phyloP scores from a whole-genome alignment of 208 protist species.

The Giardia muris region DNA sequence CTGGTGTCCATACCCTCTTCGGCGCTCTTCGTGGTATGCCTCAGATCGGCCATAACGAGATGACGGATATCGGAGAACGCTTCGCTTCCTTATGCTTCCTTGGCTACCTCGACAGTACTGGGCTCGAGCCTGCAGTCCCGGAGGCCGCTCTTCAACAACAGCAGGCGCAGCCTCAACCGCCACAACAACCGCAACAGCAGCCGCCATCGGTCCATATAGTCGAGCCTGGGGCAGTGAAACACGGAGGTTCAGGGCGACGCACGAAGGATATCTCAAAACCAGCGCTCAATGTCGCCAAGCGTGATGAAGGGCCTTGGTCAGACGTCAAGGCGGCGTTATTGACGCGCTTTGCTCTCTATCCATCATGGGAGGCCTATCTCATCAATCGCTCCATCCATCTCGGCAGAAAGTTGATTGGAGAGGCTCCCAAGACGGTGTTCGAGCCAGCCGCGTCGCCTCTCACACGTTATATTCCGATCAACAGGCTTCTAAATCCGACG shows the following conservation, averaged over 20 bases:
- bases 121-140: neutral
- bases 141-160: neutral
- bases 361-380: constrained; percentile 2
- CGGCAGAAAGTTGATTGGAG: neutral
- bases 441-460: neutral
- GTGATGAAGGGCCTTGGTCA: neutral
- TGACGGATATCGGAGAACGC: neutral
- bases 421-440: neutral
- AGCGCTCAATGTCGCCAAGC: neutral
- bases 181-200: neutral
- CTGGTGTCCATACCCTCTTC: neutral
- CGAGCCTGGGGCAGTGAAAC: neutral
- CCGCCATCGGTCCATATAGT: too few relatives aligned
- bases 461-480: neutral
- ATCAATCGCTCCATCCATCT: neutral
- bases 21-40: neutral
- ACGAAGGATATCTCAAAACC: neutral
- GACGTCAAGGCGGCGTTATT: neutral
- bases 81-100: constrained; percentile 9
- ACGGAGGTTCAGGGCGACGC: neutral
- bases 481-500: neutral
- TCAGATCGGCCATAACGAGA: neutral
- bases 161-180: neutral
- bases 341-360: constrained; percentile 2
- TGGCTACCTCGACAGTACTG: neutral